These are phyloP conservation scores for Claviceps maximensis DNA, from an alignment of 2,329 filamentous ascomycete genomes.

Conservation along the genomic window DNA sequence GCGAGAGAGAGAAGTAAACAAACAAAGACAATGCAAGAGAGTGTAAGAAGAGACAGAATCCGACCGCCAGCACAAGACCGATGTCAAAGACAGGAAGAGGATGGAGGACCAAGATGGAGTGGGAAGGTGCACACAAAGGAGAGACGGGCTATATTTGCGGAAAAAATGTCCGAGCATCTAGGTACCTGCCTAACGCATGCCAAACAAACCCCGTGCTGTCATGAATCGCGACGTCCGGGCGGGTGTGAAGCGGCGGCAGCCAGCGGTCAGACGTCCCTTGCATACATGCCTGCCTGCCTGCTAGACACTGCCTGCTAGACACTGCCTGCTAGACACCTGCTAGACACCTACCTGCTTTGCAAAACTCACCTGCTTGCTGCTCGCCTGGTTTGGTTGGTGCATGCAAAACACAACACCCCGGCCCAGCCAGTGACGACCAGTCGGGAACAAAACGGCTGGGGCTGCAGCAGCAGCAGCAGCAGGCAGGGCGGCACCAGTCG, in stretches of 20 bases:
- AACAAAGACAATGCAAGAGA: neutral
- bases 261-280: neutral
- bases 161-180: neutral
- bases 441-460: neutral
- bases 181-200: neutral
- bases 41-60: neutral
- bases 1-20: neutral
- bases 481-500: no score
- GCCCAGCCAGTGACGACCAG: neutral
- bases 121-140: neutral
- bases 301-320: no score
- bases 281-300: no score
- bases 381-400: no score
- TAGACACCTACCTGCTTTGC: no score
- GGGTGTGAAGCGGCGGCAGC: neutral
- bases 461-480: neutral
- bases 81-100: neutral
- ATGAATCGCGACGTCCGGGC: neutral
- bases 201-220: neutral
- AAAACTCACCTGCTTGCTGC: no score
- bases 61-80: neutral
- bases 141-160: neutral
- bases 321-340: no score
- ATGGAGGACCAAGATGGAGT: neutral
- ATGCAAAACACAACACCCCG: neutral